Evolutionary conservation across 2,329 filamentous ascomycete genomes (phyloP).

Genomic region (Fusarium pseudoanthophilum): DNA sequence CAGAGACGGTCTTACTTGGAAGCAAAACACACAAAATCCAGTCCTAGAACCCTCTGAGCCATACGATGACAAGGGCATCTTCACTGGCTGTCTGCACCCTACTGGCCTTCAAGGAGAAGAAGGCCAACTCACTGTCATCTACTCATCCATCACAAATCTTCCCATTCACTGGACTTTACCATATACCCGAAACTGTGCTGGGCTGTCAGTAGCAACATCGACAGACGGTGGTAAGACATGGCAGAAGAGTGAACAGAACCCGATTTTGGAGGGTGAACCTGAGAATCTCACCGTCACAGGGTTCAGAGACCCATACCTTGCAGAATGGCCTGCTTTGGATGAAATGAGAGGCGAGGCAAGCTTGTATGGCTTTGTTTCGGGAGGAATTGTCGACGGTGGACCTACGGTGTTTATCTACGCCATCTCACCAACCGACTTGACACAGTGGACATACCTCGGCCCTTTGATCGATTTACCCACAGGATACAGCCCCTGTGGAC

Average conservation of each 20-base stretch:
- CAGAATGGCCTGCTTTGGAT: constrained; percentile 45
- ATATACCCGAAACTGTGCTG: constrained; percentile 56
- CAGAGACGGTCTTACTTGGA: constrained; percentile 54
- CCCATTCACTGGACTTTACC: constrained; percentile 52
- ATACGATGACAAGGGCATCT: constrained; percentile 63
- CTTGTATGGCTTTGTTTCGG: constrained; percentile 61
- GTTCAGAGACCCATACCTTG: constrained; percentile 50
- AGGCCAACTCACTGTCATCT: constrained; percentile 47
- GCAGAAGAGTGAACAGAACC: constrained; percentile 47
- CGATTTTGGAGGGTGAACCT: constrained; percentile 47
- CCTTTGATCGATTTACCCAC: constrained; percentile 54
- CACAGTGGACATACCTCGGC: constrained; percentile 58
- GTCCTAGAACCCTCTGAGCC: constrained; percentile 50
- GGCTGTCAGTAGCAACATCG: constrained; percentile 53
- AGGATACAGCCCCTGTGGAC: constrained; percentile 50
- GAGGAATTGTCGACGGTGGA: constrained; percentile 54
- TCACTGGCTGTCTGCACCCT: constrained; percentile 61
- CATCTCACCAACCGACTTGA: constrained; percentile 52
- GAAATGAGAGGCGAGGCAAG: constrained; percentile 34
- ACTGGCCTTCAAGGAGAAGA: constrained; percentile 58
- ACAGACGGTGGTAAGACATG: constrained; percentile 51
- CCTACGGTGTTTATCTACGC: constrained; percentile 61
- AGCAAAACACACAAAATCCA: constrained; percentile 50
- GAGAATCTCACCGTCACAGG: constrained; percentile 45
- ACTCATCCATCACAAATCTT: constrained; percentile 49